Evolutionary conservation across 257 asterid genomes (phyloP).

Genomic region (Nicotiana undulata): DNA sequence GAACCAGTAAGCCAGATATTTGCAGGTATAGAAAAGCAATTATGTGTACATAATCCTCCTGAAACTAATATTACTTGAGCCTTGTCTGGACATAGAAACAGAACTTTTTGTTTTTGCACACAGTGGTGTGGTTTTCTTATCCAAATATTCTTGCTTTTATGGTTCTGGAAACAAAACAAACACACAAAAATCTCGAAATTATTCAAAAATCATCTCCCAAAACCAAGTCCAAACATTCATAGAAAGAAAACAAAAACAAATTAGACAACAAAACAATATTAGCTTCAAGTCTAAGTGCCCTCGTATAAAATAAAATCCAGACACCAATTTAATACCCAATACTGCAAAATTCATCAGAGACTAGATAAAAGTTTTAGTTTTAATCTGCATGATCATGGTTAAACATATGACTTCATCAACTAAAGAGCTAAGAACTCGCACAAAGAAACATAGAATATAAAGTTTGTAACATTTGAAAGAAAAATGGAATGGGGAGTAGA

Average conservation of each 20-base stretch:
- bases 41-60: neutral
- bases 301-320: neutral
- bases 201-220: neutral
- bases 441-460: neutral
- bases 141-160: neutral
- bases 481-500: neutral
- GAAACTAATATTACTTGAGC: neutral
- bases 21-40: neutral
- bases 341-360: neutral
- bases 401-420: neutral
- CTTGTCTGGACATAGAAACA: neutral
- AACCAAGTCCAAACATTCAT: neutral
- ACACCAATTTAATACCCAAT: neutral
- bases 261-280: neutral
- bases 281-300: neutral
- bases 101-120: neutral
- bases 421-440: neutral
- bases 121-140: neutral
- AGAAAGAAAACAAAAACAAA: neutral
- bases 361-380: neutral
- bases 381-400: neutral
- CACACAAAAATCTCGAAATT: neutral
- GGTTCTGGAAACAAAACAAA: neutral
- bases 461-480: neutral
- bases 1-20: neutral